phyloP scores from a whole-genome alignment of 1,284 basidiomycete species.

The Sphagnurus paluster region DNA sequence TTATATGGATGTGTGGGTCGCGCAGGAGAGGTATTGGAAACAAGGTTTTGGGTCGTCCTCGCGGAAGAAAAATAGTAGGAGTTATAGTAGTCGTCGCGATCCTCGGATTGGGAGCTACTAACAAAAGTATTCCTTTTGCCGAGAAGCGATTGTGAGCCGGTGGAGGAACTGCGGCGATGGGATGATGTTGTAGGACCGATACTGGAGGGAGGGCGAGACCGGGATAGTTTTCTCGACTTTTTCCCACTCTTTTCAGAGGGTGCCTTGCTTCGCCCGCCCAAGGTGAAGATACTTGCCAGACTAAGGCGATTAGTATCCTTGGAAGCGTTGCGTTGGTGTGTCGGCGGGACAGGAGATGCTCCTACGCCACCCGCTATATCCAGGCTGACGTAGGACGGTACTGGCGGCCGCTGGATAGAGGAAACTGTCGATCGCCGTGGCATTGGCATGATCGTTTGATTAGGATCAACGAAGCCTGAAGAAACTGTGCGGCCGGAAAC shows the following conservation, averaged over 20 bases:
- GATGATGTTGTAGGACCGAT: constrained; percentile 3
- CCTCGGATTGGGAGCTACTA: constrained; percentile 15
- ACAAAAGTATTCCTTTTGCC: constrained; percentile 1
- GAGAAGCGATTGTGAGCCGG: constrained; percentile 12
- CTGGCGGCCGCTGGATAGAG: constrained; percentile 29
- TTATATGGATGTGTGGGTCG: constrained; percentile 15
- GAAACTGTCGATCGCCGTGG: constrained; percentile 32
- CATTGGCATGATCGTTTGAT: constrained; percentile 24
- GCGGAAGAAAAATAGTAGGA: constrained; percentile 40
- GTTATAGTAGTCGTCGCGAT: constrained; percentile 43
- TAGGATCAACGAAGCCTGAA: constrained; percentile 32
- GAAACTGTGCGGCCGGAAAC: constrained; percentile 33
- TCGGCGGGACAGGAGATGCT: constrained; percentile 51
- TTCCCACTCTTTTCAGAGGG: constrained; percentile 16
- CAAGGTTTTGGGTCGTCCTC: constrained; percentile 15
- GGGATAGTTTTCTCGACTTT: constrained; percentile 9
- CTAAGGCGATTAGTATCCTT: constrained; percentile 42
- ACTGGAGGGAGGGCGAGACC: constrained; percentile 2
- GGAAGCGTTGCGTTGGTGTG: constrained; percentile 21
- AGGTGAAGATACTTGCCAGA: constrained; percentile 49
- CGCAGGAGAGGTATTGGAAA: constrained; percentile 3
- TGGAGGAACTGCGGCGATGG: constrained; percentile 19
- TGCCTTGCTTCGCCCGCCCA: constrained; percentile 31
- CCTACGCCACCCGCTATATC: constrained; percentile 56
- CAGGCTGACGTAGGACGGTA: constrained; percentile 41